These are phyloP conservation scores for Fraxinus anomala DNA, from an alignment of 257 asterid species.

Conservation along the genomic window DNA sequence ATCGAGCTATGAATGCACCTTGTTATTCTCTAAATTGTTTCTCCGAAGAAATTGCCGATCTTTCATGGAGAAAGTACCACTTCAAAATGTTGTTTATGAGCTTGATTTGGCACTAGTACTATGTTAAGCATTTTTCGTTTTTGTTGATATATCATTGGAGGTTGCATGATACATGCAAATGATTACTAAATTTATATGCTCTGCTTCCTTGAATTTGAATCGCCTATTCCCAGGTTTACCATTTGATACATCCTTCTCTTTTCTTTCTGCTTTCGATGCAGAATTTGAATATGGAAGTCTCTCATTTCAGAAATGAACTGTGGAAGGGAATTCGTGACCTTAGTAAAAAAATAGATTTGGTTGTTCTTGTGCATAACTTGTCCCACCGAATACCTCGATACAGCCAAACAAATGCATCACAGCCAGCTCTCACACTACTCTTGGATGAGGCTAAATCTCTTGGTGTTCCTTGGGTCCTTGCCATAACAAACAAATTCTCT, in stretches of 20 bases:
- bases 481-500: constrained; percentile 88
- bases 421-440: constrained; percentile 74
- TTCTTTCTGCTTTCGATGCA: constrained; percentile 38
- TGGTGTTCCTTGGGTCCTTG: constrained; percentile 95
- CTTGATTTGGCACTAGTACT: background rate
- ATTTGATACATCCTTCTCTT: background rate
- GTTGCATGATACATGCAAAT: background rate
- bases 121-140: background rate
- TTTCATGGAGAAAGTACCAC: background rate
- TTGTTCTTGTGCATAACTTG: constrained; percentile 92
- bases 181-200: too few relatives aligned
- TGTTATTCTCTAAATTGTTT: background rate
- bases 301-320: constrained; percentile 87
- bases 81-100: background rate
- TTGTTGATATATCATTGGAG: background rate
- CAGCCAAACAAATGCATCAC: constrained; percentile 51
- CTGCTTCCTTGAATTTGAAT: background rate
- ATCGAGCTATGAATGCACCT: background rate
- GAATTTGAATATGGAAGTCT: constrained; percentile 77
- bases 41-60: background rate
- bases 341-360: constrained; percentile 52
- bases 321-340: constrained; percentile 97
- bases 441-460: constrained; percentile 85
- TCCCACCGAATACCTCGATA: constrained; percentile 87
- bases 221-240: background rate